Evolutionary conservation across 495 filamentous ascomycete species (phyloP), one percentile per base, ranked within the genome.

Genomic region (Symbiotaphrina buchneri): DNA sequence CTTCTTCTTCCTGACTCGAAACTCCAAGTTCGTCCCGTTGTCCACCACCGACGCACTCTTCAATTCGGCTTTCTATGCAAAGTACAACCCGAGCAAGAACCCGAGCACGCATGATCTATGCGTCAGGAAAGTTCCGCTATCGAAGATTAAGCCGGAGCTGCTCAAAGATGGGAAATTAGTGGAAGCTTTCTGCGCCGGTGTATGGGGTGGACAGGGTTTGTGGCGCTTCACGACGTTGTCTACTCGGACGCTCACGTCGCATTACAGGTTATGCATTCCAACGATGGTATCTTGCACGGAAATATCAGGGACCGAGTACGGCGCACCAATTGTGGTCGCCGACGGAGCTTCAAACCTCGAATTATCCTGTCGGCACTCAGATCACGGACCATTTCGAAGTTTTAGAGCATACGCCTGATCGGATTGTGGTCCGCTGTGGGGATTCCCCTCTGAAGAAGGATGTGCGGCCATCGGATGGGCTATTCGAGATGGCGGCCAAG

Each of bases 301-400:
- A 75, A 42, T 73, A 74, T 49, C 55, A 66, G 28, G 49, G 48
- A 22, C 54, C 67, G 3, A 61, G 61, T n/a, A 75, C 73, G 5
- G 54, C 64, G 16, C 35, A 48, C 32, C 63, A 78, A 38, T 63
- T 80, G 14, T 80, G 75, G 75, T 52, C 56, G 4, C 51, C 45
- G 15, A 43, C 53, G 5, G 63, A 71, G 22, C 56, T 82, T 1
- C 41, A 55, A 14, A 29, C 41, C 11, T 63, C 55, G 18, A 52
- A 37, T 21, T 82, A 74, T 46, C 58, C 68, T 17, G 49, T 60
- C 22, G 73, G 73, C 17, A 72, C 73, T 14, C 45, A 62, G 18
- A 63, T 79, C 41, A 74, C 69, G 17, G 74, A 82, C 43, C 74
- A 82, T 48, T 80, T 82, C 46, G 71, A 82, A 47, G 73, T 82